A percentile compares a stretch with the other conserved stretches of the same genome.
These are phyloP conservation scores for Lepidium didymum DNA, from an alignment of 345 rosid genomes.

Conservation along the genomic window DNA sequence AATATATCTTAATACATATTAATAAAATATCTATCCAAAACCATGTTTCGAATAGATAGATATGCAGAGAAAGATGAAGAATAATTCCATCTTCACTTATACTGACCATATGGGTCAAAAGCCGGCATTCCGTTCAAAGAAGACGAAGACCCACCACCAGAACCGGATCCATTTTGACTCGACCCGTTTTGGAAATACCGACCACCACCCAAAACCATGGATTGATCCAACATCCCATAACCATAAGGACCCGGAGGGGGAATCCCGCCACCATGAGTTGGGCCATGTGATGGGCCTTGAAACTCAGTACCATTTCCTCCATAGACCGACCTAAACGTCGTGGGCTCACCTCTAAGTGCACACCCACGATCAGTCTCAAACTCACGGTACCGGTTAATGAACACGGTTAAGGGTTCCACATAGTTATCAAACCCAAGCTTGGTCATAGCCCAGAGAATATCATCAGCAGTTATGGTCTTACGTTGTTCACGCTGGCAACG, in stretches of 20 bases:
- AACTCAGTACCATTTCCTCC: slow-evolving; percentile 16
- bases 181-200: slow-evolving; percentile 23
- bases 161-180: slow-evolving; percentile 21
- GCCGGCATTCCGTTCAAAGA: slow-evolving; percentile 14
- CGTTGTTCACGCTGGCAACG: slow-evolving; percentile 70
- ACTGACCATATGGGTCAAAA: slow-evolving; percentile 29
- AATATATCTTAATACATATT: slow-evolving; percentile 1
- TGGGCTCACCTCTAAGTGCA: slow-evolving; percentile 17
- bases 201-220: slow-evolving; percentile 25
- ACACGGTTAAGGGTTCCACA: slow-evolving; percentile 37
- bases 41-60: background rate
- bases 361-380: slow-evolving; percentile 33
- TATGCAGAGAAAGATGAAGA: background rate
- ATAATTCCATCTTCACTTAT: slow-evolving; percentile 3
- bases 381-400: slow-evolving; percentile 42
- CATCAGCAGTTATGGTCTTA: slow-evolving; percentile 62
- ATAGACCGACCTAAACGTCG: background rate
- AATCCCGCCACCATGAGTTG: background rate
- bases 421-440: slow-evolving; percentile 63
- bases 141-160: slow-evolving; percentile 1
- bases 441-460: slow-evolving; percentile 61
- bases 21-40: background rate
- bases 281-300: slow-evolving; percentile 1
- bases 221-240: slow-evolving; percentile 18
- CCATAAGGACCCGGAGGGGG: slow-evolving; percentile 14